Conservation (phyloP, 1,284 basidiomycete species). For the Earliella scabrosa region DNA sequence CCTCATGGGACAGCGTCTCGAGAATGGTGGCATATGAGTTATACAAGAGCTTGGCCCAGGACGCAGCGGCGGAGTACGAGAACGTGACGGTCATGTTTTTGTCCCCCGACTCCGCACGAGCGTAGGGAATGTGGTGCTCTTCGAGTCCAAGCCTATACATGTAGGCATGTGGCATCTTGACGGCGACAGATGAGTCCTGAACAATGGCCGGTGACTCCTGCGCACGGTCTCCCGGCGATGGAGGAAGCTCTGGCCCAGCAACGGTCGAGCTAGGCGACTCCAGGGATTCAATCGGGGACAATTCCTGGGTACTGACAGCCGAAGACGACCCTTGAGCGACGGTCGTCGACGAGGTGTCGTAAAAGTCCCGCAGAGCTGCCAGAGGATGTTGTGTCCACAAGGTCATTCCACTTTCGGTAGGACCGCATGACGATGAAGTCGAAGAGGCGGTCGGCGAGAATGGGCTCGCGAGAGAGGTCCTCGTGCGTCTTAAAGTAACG, state of each 20-base stretch:
- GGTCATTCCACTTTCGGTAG: not conserved
- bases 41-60: not conserved
- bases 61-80: not conserved
- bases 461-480: not conserved
- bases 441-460: not conserved
- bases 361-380: not conserved
- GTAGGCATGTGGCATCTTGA: not conserved
- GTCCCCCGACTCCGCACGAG: no score
- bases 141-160: not conserved
- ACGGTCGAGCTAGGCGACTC: no score
- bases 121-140: not conserved
- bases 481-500: not conserved
- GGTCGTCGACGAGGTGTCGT: not conserved
- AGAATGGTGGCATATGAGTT: not conserved
- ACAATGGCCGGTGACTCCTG: no score
- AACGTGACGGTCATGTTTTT: not conserved
- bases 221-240: no score
- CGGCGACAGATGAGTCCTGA: not conserved
- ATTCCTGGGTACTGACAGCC: not conserved
- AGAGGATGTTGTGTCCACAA: slow-evolving; percentile 1
- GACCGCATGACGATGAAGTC: not conserved
- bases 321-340: not conserved
- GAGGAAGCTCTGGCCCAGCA: no score
- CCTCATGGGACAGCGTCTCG: not conserved
- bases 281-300: no score